Conservation (phyloP, 2,329 filamentous ascomycete species). For the Arthrobotrys megalospora region DNA sequence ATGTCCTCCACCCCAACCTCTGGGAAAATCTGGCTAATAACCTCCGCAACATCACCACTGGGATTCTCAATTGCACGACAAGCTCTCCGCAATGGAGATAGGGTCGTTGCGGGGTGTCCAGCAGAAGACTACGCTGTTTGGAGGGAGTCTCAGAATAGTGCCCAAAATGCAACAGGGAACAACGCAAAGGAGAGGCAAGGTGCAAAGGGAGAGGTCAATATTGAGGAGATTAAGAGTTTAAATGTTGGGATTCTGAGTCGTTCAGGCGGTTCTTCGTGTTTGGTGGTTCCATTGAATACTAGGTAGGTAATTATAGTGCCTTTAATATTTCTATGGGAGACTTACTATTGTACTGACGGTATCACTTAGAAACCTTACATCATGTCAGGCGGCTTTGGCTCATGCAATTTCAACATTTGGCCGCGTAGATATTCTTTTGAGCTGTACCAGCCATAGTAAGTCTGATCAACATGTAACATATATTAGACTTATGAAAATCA, state of each 20-base stretch:
- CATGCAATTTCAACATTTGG: constrained; percentile 88
- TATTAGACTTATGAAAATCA: no score
- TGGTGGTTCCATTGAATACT: constrained; percentile 62
- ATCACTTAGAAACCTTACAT: constrained; percentile 72
- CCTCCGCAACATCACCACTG: constrained; percentile 86
- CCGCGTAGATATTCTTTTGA: constrained; percentile 89
- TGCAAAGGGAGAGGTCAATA: neutral
- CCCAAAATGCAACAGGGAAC: constrained; percentile 58
- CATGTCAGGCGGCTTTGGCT: constrained; percentile 88
- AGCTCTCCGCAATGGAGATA: constrained; percentile 91
- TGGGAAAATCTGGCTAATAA: constrained; percentile 84
- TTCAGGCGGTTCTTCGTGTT: constrained; percentile 65
- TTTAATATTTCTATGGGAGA: neutral
- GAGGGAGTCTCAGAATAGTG: constrained; percentile 18
- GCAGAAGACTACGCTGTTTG: constrained; percentile 79
- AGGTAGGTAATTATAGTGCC: constrained; percentile 46
- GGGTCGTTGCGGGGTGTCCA: constrained; percentile 85
- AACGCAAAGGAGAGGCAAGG: constrained; percentile 28
- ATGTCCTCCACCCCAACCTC: constrained; percentile 22
- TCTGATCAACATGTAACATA: no score
- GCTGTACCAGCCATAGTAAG: constrained; percentile 87
- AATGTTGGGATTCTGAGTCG: constrained; percentile 70
- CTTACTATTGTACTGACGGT: constrained; percentile 1
- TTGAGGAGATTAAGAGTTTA: constrained; percentile 71
- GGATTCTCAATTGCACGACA: constrained; percentile 85